These are phyloP conservation scores for Trichoderma afroharzianum DNA, from an alignment of 2,329 filamentous ascomycete genomes.

Conservation along the genomic window DNA sequence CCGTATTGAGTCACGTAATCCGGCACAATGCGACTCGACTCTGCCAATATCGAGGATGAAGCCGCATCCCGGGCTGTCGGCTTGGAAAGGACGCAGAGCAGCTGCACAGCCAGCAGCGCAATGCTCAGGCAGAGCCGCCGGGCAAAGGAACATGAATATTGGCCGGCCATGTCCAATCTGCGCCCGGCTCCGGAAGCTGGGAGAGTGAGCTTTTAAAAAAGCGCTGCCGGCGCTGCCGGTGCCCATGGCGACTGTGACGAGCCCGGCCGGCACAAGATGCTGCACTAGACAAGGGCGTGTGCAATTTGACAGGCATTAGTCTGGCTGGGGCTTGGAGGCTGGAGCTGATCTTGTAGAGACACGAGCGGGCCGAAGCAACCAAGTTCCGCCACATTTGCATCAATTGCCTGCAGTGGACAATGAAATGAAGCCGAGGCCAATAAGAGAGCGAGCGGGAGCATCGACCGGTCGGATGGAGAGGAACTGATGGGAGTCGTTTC, in stretches of 20 bases:
- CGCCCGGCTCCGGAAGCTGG: background rate
- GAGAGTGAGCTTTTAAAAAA: background rate
- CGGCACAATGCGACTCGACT: background rate
- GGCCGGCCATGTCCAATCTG: slow-evolving; percentile 1
- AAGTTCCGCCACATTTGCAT: background rate
- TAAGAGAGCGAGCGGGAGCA: background rate
- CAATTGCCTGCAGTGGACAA: too few species aligned
- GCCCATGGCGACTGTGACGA: background rate
- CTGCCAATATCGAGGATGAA: background rate
- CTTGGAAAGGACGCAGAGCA: background rate
- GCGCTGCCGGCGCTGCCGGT: background rate
- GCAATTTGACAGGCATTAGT: background rate
- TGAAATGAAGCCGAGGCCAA: too few species aligned
- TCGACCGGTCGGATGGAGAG: background rate
- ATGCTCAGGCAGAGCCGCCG: background rate
- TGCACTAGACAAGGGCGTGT: background rate
- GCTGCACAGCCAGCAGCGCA: background rate
- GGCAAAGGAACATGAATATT: background rate
- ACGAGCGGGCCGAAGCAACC: background rate
- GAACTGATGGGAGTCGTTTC: background rate
- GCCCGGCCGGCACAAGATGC: background rate
- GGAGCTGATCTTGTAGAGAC: background rate
- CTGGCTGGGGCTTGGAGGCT: background rate
- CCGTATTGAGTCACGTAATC: background rate
- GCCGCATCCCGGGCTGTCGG: background rate